Percentiles rank a stretch among this genome's conserved stretches.
Evolutionary conservation across 1,284 basidiomycete species (phyloP).

Genomic region (Kwoniella shivajii): DNA sequence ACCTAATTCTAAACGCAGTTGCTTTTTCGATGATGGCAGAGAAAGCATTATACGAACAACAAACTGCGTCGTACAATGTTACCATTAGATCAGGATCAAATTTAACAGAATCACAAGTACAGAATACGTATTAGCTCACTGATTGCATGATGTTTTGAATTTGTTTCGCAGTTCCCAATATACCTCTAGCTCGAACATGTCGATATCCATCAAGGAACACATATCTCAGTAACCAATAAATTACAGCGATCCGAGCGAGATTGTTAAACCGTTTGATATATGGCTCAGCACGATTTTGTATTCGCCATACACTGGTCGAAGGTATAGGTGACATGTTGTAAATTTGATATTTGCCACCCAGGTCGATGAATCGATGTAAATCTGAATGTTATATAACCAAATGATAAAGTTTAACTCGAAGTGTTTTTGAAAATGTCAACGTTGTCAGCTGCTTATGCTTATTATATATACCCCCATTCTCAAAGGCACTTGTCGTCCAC

Average conservation of each 20-base stretch:
- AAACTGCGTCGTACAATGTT: conserved; percentile 57
- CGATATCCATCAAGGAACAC: conserved; percentile 51
- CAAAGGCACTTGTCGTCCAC: too few relatives aligned
- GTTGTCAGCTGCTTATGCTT: neutral
- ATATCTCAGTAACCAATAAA: conserved; percentile 24
- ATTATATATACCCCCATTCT: too few relatives aligned
- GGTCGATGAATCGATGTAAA: too few relatives aligned
- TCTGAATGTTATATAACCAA: neutral
- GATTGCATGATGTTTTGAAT: conserved; percentile 31
- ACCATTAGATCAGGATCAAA: neutral
- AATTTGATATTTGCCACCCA: neutral
- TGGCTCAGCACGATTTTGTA: conserved; percentile 3
- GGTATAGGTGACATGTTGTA: neutral
- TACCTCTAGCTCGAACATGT: conserved; percentile 74
- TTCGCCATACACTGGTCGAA: neutral
- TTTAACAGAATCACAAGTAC: too few relatives aligned
- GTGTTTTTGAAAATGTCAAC: neutral
- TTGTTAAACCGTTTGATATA: conserved; percentile 16
- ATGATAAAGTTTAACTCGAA: neutral
- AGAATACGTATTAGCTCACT: conserved; percentile 22
- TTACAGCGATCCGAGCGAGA: conserved; percentile 23
- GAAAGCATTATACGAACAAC: conserved; percentile 66
- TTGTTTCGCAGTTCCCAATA: conserved; percentile 48
- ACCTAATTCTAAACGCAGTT: conserved; percentile 71
- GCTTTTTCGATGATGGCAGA: conserved; percentile 67